A percentile compares a stretch with the other conserved stretches of the same genome.
Conservation (phyloP, 2,329 filamentous ascomycete species). For the Pseudogymnoascus sp. region DNA sequence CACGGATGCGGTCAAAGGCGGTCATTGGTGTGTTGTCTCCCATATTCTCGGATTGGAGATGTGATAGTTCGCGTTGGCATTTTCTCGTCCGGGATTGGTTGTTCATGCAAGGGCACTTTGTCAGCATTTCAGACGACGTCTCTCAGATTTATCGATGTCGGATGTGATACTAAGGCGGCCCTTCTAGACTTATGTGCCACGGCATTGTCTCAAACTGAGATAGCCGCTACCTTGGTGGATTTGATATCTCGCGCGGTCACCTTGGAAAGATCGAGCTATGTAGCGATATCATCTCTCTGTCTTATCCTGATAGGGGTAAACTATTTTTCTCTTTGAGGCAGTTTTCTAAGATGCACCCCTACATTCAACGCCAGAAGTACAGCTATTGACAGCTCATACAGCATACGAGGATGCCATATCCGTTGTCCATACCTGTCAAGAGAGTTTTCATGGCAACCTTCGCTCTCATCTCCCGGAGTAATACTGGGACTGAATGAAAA, state of each 20-base stretch:
- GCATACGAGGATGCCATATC: neutral
- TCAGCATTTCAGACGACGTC: neutral
- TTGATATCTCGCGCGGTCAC: neutral
- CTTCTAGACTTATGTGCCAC: neutral
- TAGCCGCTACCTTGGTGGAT: neutral
- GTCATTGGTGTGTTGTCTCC: neutral
- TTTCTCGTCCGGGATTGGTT: neutral
- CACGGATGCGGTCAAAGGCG: neutral
- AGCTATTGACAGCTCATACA: neutral
- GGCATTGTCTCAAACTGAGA: neutral
- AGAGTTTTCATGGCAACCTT: neutral
- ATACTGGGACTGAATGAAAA: neutral
- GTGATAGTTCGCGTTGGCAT: neutral
- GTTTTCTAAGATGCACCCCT: neutral
- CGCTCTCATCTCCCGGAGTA: neutral
- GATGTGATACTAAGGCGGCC: neutral
- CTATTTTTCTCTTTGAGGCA: neutral
- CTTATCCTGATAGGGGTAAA: neutral
- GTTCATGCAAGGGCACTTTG: neutral
- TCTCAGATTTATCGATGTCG: neutral
- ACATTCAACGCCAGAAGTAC: neutral
- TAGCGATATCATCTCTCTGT: neutral
- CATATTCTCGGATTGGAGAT: neutral
- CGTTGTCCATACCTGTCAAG: neutral
- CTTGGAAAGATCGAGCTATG: neutral